phyloP scores from a whole-genome alignment of 805 yeast genomes.

The Wickerhamiella cacticola region DNA sequence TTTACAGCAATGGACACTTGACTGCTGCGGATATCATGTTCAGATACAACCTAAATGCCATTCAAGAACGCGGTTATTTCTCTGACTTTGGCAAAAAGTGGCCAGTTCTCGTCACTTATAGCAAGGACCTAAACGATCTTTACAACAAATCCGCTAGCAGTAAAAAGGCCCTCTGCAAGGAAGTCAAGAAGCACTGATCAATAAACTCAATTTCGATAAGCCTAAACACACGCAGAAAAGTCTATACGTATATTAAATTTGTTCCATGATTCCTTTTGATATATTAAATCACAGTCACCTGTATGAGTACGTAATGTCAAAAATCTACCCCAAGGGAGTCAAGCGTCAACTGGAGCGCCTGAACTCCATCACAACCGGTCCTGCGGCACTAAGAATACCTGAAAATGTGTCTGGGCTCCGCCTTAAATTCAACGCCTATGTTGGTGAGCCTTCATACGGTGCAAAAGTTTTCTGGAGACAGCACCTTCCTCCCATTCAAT shows the following conservation, averaged over 20 bases:
- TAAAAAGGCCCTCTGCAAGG: conserved; percentile 1
- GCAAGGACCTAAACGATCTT: background rate
- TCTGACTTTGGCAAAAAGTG: conserved; percentile 4
- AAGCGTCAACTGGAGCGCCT: conserved; percentile 23
- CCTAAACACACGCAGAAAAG: too few relatives aligned
- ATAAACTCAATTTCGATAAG: too few relatives aligned
- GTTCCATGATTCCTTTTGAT: too few relatives aligned
- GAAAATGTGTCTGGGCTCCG: conserved; percentile 19
- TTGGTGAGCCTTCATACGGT: conserved; percentile 17
- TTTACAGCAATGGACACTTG: conserved; percentile 47
- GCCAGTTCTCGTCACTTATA: conserved; percentile 6
- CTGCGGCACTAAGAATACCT: conserved; percentile 26
- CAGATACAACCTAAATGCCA: background rate
- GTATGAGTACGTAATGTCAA: conserved; percentile 7
- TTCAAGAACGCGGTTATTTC: background rate
- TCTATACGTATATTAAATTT: too few relatives aligned
- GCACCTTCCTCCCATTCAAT: conserved; percentile 63
- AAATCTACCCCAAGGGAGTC: conserved; percentile 22
- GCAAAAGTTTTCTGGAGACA: conserved; percentile 58
- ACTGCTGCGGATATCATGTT: conserved; percentile 50
- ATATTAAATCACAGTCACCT: too few relatives aligned
- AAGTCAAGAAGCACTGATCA: background rate
- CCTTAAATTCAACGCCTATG: conserved; percentile 21
- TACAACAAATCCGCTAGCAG: background rate
- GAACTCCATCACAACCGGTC: conserved; percentile 24